Conservation (phyloP, 2,329 filamentous ascomycete species). For the Pseudogymnoascus sp. region DNA sequence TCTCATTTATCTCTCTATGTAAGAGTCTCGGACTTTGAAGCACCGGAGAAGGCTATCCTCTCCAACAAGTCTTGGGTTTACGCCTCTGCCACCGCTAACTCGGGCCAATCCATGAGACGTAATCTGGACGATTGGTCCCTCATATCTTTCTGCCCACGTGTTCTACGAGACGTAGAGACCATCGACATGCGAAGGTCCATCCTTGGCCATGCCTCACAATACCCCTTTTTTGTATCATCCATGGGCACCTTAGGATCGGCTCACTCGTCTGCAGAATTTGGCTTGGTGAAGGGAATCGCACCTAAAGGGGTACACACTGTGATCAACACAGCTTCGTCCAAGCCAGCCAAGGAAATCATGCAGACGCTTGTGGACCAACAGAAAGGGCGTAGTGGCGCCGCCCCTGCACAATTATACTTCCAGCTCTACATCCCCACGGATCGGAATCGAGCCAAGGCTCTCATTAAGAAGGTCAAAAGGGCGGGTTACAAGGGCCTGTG, state of each 20-base stretch:
- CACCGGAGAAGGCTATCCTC: neutral
- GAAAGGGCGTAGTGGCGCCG: neutral
- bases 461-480: slow-evolving; percentile 38
- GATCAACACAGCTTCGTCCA: neutral
- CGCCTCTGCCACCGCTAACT: neutral
- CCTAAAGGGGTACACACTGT: neutral
- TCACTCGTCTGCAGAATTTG: neutral
- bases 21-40: neutral
- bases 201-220: neutral
- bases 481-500: slow-evolving; percentile 44
- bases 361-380: neutral
- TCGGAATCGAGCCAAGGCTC: slow-evolving; percentile 38
- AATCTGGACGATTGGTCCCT: neutral
- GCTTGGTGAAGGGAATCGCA: neutral
- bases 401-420: slow-evolving; percentile 38
- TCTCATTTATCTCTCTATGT: neutral
- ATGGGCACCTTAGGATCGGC: neutral
- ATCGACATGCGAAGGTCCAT: neutral
- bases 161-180: neutral
- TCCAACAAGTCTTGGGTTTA: neutral
- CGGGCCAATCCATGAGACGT: neutral
- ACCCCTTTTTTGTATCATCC: neutral
- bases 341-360: neutral
- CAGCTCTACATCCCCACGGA: slow-evolving; percentile 53
- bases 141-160: neutral